Evolutionary conservation across 495 filamentous ascomycete species (phyloP).

Genomic region (Astrothelium subdiscretum): DNA sequence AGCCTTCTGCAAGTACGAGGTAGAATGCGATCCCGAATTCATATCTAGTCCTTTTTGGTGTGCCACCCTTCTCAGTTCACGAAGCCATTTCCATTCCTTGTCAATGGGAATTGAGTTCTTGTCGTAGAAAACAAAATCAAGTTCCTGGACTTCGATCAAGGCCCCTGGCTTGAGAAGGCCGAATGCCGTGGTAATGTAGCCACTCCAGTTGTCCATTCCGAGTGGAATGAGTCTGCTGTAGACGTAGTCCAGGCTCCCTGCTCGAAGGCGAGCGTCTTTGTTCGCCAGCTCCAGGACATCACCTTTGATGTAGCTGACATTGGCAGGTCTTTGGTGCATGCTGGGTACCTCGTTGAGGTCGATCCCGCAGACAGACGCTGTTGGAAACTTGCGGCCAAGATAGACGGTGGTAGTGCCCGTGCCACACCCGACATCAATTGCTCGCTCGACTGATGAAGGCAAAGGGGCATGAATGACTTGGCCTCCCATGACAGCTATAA

Average conservation of each 20-base stretch:
- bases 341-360: slow-evolving; percentile 7
- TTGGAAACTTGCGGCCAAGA: slow-evolving; percentile 6
- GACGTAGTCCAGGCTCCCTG: not conserved
- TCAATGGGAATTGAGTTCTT: not conserved
- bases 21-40: not conserved
- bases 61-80: not conserved
- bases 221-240: not conserved
- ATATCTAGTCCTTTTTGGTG: not conserved
- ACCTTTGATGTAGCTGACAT: slow-evolving; percentile 3
- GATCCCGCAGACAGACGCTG: slow-evolving; percentile 4
- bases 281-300: not conserved
- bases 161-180: slow-evolving; percentile 1
- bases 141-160: not conserved
- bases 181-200: not conserved
- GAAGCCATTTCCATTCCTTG: not conserved
- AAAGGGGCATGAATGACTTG: not conserved
- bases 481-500: not conserved
- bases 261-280: not conserved
- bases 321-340: not conserved
- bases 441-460: not conserved
- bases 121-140: slow-evolving; percentile 1
- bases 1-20: not conserved
- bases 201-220: not conserved
- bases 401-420: slow-evolving; percentile 5
- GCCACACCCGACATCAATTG: slow-evolving; percentile 13